Evolutionary conservation across 306 rosid genomes (phyloP).

Genomic region (Gillenia trifoliata): DNA sequence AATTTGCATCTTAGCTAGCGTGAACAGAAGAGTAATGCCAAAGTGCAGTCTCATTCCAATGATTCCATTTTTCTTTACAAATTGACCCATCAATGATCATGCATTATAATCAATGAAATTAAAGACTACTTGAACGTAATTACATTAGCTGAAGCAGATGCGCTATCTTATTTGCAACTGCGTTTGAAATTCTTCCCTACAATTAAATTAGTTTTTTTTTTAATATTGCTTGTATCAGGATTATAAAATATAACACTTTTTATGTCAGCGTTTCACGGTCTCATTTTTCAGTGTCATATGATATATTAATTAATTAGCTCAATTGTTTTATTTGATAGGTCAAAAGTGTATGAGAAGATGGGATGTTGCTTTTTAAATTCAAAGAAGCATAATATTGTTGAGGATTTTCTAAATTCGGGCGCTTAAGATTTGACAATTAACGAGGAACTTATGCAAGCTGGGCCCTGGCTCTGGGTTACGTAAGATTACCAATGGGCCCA

Average conservation of each 20-base stretch:
- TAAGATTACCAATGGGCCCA: slow-evolving; percentile 6
- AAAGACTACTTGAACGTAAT: not conserved
- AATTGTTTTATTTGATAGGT: too few relatives aligned
- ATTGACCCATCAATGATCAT: not conserved
- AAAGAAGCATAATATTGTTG: not conserved
- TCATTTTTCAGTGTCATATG: not conserved
- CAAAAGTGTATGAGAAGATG: not conserved
- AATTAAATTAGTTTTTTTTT: too few relatives aligned
- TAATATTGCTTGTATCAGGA: not conserved
- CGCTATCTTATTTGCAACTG: not conserved
- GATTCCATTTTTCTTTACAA: not conserved
- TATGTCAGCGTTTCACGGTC: not conserved
- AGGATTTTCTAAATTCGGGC: not conserved
- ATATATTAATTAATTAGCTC: not conserved
- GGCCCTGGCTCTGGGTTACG: slow-evolving; percentile 7
- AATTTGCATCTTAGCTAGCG: not conserved
- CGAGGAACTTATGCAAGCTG: not conserved
- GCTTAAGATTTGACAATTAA: slow-evolving; percentile 16
- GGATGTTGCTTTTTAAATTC: not conserved
- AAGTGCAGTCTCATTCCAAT: not conserved
- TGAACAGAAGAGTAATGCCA: not conserved
- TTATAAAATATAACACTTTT: too few relatives aligned
- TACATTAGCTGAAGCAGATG: not conserved
- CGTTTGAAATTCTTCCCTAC: too few relatives aligned
- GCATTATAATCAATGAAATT: not conserved